Percentiles rank a stretch among this genome's conserved stretches.
Conservation (phyloP, 2,329 filamentous ascomycete genomes). For the Xylaria sp. region DNA sequence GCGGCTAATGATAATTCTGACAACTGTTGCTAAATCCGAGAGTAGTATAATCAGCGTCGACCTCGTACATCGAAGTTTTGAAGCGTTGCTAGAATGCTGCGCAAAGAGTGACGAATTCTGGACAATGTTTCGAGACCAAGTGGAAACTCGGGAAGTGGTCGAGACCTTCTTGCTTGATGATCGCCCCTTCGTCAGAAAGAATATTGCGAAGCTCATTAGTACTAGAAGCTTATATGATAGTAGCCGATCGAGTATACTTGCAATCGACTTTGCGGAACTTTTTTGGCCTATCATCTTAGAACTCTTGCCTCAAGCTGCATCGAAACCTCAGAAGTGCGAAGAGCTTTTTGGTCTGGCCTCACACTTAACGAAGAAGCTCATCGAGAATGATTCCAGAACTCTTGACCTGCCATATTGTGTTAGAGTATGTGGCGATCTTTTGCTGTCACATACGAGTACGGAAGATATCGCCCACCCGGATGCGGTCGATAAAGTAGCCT, state of each 20-base stretch:
- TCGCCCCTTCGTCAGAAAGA: constrained; percentile 51
- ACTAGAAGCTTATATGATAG: constrained; percentile 36
- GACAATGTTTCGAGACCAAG: constrained; percentile 50
- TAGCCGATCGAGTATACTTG: constrained; percentile 45
- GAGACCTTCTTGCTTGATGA: constrained; percentile 54
- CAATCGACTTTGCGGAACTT: constrained; percentile 55
- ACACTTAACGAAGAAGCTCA: constrained; percentile 46
- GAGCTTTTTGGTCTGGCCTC: constrained; percentile 52
- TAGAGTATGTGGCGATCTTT: constrained; percentile 42
- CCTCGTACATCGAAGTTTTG: constrained; percentile 51
- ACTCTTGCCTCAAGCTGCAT: constrained; percentile 52
- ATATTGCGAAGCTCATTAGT: constrained; percentile 50
- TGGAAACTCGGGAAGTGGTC: constrained; percentile 45
- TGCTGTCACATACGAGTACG: constrained; percentile 40
- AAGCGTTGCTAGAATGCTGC: constrained; percentile 55
- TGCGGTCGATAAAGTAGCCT: constrained; percentile 50
- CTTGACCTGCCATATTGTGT: constrained; percentile 44
- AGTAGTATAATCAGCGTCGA: constrained; percentile 46
- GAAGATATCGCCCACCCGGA: constrained; percentile 55
- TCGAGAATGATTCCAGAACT: constrained; percentile 39
- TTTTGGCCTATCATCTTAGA: constrained; percentile 59
- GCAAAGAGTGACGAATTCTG: constrained; percentile 53
- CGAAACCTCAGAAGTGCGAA: constrained; percentile 51
- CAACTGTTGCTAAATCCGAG: constrained; percentile 36
- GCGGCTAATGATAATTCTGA: constrained; percentile 43